Conservation (phyloP, 164 flowering plant species). For the Vitis rupestris region DNA sequence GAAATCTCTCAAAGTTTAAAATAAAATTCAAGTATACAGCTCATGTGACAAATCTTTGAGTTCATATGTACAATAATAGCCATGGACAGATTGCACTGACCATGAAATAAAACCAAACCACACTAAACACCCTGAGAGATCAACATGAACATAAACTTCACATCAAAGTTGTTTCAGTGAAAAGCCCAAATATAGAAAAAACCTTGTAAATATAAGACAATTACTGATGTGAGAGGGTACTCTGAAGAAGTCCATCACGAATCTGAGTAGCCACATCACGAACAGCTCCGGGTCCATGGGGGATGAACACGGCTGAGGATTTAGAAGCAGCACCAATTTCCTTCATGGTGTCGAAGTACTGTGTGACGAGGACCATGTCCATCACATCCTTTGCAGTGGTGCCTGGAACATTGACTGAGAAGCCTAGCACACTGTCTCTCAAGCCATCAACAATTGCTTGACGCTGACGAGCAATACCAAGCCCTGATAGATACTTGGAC, state of each 20-base stretch:
- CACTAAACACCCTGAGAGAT: not conserved
- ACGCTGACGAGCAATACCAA: slow-evolving; percentile 45
- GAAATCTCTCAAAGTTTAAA: not conserved
- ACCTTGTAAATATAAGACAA: not conserved
- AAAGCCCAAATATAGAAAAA: not conserved
- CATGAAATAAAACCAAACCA: not conserved
- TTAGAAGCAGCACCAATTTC: slow-evolving; percentile 62
- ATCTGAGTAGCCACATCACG: slow-evolving; percentile 55
- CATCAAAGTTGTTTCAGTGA: slow-evolving; percentile 1
- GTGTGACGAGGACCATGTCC: slow-evolving; percentile 70
- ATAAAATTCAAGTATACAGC: not conserved
- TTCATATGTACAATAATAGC: not conserved
- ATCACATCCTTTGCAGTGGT: slow-evolving; percentile 60
- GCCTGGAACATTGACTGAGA: slow-evolving; percentile 58
- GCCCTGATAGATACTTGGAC: slow-evolving; percentile 40
- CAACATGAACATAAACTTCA: not conserved
- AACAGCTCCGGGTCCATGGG: slow-evolving; percentile 66
- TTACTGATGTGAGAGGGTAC: slow-evolving; percentile 19
- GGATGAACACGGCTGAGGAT: slow-evolving; percentile 55
- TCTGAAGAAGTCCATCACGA: slow-evolving; percentile 73
- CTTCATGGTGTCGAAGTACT: slow-evolving; percentile 63
- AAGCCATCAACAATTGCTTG: slow-evolving; percentile 54
- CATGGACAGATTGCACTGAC: not conserved
- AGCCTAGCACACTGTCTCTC: slow-evolving; percentile 54
- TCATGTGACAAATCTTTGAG: not conserved